Percentiles rank a stretch among this genome's conserved stretches.
These are phyloP conservation scores for Inosperma sp. DNA, from an alignment of 768 basidiomycete genomes.

Conservation along the genomic window DNA sequence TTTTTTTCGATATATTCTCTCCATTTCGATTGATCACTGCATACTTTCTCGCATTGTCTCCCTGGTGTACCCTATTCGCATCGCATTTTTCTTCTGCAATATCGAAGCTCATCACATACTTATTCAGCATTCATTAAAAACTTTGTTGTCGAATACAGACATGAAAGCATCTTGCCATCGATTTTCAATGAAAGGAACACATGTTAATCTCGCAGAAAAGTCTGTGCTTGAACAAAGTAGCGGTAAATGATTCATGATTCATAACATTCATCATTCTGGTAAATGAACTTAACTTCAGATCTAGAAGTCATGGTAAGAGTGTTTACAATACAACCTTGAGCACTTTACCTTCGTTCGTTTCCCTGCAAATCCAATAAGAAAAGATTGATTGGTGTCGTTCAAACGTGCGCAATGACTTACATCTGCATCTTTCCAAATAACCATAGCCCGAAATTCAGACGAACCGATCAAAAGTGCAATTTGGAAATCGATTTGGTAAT, in stretches of 20 bases:
- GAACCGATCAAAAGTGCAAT: slow-evolving; percentile 41
- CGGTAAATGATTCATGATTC: too few relatives aligned
- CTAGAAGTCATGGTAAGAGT: too few relatives aligned
- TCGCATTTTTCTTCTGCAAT: slow-evolving; percentile 3
- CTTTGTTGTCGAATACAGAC: slow-evolving; percentile 2
- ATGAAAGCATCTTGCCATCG: not conserved
- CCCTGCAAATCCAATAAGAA: slow-evolving; percentile 7
- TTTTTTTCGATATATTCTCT: not conserved
- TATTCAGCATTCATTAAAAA: slow-evolving; percentile 3
- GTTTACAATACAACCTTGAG: too few relatives aligned
- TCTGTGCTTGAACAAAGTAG: too few relatives aligned
- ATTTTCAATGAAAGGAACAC: not conserved
- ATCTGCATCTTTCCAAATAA: slow-evolving; percentile 38
- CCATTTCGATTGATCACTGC: not conserved
- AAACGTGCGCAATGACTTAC: slow-evolving; percentile 22
- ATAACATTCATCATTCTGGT: too few relatives aligned
- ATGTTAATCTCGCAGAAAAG: too few relatives aligned
- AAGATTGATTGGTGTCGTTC: too few relatives aligned
- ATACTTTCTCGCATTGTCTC: slow-evolving; percentile 5
- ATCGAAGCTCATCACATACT: slow-evolving; percentile 6
- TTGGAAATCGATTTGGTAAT: slow-evolving; percentile 25
- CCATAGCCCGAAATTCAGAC: slow-evolving; percentile 42
- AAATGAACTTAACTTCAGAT: too few relatives aligned
- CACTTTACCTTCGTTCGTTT: slow-evolving; percentile 10
- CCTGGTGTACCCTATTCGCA: slow-evolving; percentile 7